phyloP scores from a whole-genome alignment of 2,329 filamentous ascomycete species.

The Pseudocercospora crystallina region DNA sequence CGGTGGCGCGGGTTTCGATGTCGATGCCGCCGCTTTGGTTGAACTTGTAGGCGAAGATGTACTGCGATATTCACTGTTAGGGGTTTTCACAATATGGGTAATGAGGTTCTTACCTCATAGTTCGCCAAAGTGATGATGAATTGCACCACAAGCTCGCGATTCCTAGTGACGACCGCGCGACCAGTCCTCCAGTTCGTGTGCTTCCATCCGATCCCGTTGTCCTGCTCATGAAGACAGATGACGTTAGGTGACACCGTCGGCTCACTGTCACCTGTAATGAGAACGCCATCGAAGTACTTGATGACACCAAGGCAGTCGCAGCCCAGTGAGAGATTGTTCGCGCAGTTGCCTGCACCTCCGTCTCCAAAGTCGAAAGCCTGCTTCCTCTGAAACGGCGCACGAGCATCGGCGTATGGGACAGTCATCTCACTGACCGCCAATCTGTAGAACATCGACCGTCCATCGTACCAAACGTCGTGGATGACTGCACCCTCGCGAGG shows the following conservation, averaged over 20 bases:
- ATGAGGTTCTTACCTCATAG: constrained; percentile 42
- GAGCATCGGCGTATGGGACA: constrained; percentile 60
- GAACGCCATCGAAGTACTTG: constrained; percentile 59
- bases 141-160: constrained; percentile 64
- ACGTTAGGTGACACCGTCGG: constrained; percentile 59
- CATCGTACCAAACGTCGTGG: constrained; percentile 68
- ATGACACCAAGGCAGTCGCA: constrained; percentile 64
- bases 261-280: constrained; percentile 55
- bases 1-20: constrained; percentile 64
- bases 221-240: constrained; percentile 68
- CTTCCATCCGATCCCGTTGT: constrained; percentile 69
- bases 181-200: constrained; percentile 68
- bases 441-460: constrained; percentile 64
- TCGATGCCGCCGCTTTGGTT: constrained; percentile 62
- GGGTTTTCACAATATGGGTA: neutral
- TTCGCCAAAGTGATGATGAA: constrained; percentile 69
- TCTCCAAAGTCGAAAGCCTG: constrained; percentile 73
- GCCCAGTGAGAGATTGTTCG: constrained; percentile 67
- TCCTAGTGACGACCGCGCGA: constrained; percentile 61
- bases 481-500: constrained; percentile 68
- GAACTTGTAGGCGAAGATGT: constrained; percentile 65
- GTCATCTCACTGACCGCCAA: constrained; percentile 67
- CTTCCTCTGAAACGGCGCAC: constrained; percentile 66
- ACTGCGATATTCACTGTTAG: constrained; percentile 40
- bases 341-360: constrained; percentile 63